phyloP scores from a whole-genome alignment of 768 basidiomycete species.

The Boletus rufocinnamomeus region DNA sequence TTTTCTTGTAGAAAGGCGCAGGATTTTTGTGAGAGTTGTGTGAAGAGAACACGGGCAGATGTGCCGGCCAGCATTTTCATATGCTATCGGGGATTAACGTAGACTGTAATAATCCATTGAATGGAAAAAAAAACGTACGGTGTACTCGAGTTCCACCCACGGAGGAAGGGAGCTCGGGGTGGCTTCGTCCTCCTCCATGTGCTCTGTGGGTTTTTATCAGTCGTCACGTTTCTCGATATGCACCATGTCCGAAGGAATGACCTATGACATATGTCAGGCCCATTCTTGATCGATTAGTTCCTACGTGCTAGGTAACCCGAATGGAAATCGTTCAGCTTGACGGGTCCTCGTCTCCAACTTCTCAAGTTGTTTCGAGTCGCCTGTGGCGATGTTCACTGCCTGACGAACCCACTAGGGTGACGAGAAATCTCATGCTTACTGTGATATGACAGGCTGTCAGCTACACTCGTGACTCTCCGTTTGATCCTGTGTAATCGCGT shows the following conservation, averaged over 20 bases:
- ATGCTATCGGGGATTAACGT: slow-evolving; percentile 51
- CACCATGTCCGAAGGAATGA: slow-evolving; percentile 25
- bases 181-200: slow-evolving; percentile 94
- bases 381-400: background rate
- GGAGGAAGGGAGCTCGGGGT: slow-evolving; percentile 69
- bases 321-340: too few relatives aligned
- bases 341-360: background rate
- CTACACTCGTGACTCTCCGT: background rate
- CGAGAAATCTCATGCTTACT: background rate
- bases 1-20: slow-evolving; percentile 48
- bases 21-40: slow-evolving; percentile 79
- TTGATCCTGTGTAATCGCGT: background rate
- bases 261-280: slow-evolving; percentile 59
- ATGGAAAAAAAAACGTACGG: slow-evolving; percentile 44
- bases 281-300: slow-evolving; percentile 34
- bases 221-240: background rate
- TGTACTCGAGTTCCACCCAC: slow-evolving; percentile 95
- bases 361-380: background rate
- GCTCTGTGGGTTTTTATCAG: slow-evolving; percentile 52
- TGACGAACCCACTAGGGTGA: background rate
- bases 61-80: slow-evolving; percentile 80
- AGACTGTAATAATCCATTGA: background rate
- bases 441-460: background rate
- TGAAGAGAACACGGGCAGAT: slow-evolving; percentile 72
- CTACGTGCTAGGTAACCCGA: background rate